Conservation (phyloP, 805 yeast species). For the Barnettozyma vustinii region DNA sequence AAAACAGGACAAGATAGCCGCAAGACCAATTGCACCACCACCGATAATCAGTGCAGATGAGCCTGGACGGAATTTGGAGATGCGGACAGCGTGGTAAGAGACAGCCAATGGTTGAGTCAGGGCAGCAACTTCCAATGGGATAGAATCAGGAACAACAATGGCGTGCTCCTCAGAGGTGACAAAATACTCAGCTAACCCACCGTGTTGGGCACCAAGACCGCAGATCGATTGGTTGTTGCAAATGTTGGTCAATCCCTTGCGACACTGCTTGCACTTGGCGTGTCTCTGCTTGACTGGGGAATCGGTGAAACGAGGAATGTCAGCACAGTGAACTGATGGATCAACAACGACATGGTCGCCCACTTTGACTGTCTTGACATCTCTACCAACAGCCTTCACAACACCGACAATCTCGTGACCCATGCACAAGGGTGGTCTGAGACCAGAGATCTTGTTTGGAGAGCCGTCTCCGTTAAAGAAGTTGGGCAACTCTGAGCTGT, state of each 20-base stretch:
- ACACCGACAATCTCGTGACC: constrained; percentile 54
- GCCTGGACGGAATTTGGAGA: constrained; percentile 35
- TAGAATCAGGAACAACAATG: constrained; percentile 35
- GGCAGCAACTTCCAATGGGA: constrained; percentile 43
- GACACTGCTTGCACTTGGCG: constrained; percentile 42
- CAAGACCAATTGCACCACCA: constrained; percentile 51
- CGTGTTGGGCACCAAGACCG: constrained; percentile 53
- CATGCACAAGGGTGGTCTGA: constrained; percentile 38
- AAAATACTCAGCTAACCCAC: constrained; percentile 48
- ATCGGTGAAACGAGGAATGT: constrained; percentile 36
- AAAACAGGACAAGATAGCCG: constrained; percentile 44
- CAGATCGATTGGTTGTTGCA: constrained; percentile 44
- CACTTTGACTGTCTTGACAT: constrained; percentile 36
- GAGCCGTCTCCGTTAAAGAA: constrained; percentile 42
- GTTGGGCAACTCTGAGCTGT: constrained; percentile 48
- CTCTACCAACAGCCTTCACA: constrained; percentile 39
- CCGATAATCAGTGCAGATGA: constrained; percentile 45
- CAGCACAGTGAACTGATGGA: constrained; percentile 54
- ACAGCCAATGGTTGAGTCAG: constrained; percentile 54
- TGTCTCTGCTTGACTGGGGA: constrained; percentile 24
- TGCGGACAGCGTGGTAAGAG: constrained; percentile 53
- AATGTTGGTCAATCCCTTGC: constrained; percentile 44
- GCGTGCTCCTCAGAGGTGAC: constrained; percentile 37
- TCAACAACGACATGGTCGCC: constrained; percentile 63
- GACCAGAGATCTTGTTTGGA: constrained; percentile 35